These are phyloP conservation scores for Epichloe sibirici DNA, from an alignment of 2,329 filamentous ascomycete species.

Conservation along the genomic window DNA sequence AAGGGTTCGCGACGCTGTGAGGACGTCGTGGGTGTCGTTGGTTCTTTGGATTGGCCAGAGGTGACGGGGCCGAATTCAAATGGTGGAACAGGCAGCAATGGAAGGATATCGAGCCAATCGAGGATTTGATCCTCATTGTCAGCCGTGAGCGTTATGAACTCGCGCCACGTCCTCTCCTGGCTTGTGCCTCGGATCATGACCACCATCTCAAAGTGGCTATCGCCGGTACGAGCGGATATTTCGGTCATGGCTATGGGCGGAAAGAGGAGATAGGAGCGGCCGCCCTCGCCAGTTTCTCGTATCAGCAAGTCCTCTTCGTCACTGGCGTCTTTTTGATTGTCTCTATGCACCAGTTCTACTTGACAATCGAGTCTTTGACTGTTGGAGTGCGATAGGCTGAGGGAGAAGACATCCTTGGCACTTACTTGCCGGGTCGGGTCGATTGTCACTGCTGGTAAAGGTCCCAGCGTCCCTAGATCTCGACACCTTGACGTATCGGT, in stretches of 20 bases:
- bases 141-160: constrained; percentile 65
- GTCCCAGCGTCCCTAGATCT: constrained; percentile 64
- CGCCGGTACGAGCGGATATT: constrained; percentile 70
- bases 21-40: constrained; percentile 9
- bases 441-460: constrained; percentile 57
- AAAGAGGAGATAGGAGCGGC: constrained; percentile 72
- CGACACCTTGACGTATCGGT: constrained; percentile 74
- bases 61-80: constrained; percentile 16
- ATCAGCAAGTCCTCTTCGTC: constrained; percentile 78
- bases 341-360: constrained; percentile 75
- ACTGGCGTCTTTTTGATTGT: constrained; percentile 56
- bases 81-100: constrained; percentile 37
- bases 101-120: constrained; percentile 81
- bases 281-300: constrained; percentile 69
- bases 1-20: constrained; percentile 21
- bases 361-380: constrained; percentile 83
- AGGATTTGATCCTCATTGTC: constrained; percentile 64
- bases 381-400: constrained; percentile 77
- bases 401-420: constrained; percentile 79
- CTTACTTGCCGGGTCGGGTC: constrained; percentile 71
- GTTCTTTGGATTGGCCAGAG: constrained; percentile 18
- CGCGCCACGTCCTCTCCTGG: constrained; percentile 62
- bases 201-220: constrained; percentile 58
- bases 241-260: constrained; percentile 65
- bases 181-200: constrained; percentile 71